A percentile compares a stretch with the other conserved stretches of the same genome.
These are phyloP conservation scores for Salvia splendens DNA, from an alignment of 257 asterid species.

Conservation along the genomic window DNA sequence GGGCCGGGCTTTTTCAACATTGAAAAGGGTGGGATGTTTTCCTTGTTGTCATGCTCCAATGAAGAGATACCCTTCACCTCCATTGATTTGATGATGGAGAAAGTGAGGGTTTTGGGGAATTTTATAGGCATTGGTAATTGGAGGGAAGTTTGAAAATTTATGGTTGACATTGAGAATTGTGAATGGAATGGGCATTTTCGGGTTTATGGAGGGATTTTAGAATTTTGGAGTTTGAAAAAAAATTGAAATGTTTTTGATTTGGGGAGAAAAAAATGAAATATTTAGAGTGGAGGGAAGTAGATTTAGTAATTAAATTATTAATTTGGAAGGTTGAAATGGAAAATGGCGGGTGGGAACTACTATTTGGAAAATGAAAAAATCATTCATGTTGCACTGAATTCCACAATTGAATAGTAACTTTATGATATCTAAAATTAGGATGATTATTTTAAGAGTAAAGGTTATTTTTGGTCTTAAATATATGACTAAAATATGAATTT, in stretches of 20 bases:
- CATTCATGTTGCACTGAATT: no score
- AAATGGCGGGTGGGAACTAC: neutral
- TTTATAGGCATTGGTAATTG: conserved; percentile 20
- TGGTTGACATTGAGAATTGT: neutral
- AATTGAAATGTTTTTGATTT: neutral
- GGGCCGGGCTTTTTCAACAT: conserved; percentile 12
- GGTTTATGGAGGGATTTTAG: conserved; percentile 29
- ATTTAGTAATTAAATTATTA: neutral
- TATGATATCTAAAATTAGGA: no score
- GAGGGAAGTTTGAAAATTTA: conserved; percentile 32
- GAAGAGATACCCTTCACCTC: conserved; percentile 22
- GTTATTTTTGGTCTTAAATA: no score
- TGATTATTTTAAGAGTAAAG: no score
- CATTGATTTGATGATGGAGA: conserved; percentile 25
- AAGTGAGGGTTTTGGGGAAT: neutral
- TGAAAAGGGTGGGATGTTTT: conserved; percentile 43
- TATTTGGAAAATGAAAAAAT: neutral
- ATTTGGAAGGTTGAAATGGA: neutral
- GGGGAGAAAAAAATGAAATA: conserved; percentile 2
- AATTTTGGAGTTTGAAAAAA: conserved; percentile 14
- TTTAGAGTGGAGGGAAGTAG: conserved; percentile 17
- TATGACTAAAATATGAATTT: no score
- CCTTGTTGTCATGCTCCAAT: conserved; percentile 41
- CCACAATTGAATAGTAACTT: no score
- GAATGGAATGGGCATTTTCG: neutral